Evolutionary conservation across 495 filamentous ascomycete species (phyloP).

Genomic region (Xylaria nigripes): DNA sequence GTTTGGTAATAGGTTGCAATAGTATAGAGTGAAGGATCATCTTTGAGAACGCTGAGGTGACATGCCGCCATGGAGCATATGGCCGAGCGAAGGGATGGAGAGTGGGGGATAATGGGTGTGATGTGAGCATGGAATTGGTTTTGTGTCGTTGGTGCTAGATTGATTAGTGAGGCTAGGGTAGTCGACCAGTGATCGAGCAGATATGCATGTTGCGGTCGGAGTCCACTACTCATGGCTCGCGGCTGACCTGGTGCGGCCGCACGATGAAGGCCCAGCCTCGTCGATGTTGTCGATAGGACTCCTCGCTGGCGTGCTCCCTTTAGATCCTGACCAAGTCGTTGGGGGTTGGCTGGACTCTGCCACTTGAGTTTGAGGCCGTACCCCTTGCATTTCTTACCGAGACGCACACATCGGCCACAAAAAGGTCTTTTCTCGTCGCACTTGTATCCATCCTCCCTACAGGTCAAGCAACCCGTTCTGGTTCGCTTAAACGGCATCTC

Average conservation of each 20-base stretch:
- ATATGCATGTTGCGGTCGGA: conserved; percentile 6
- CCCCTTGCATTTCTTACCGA: conserved; percentile 21
- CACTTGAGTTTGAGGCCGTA: conserved; percentile 25
- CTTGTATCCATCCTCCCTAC: conserved; percentile 27
- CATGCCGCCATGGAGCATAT: conserved; percentile 23
- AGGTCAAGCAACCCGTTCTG: conserved; percentile 25
- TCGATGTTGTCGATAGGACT: background rate
- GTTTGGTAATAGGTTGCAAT: conserved; percentile 18
- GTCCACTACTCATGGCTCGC: conserved; percentile 3
- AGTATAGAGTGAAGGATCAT: conserved; percentile 17
- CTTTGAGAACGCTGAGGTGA: conserved; percentile 19
- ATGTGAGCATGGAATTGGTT: conserved; percentile 23
- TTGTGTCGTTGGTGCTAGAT: conserved; percentile 15
- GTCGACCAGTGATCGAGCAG: conserved; percentile 27
- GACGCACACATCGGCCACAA: conserved; percentile 22
- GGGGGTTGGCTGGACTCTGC: conserved; percentile 12
- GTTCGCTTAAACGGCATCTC: conserved; percentile 23
- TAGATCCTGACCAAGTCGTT: background rate
- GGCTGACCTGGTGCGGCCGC: background rate
- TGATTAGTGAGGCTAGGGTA: conserved; percentile 19
- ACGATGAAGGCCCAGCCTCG: background rate
- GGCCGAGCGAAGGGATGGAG: conserved; percentile 18
- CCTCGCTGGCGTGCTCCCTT: background rate
- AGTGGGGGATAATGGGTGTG: conserved; percentile 22
- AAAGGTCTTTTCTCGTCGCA: conserved; percentile 26